Conservation (phyloP, 805 yeast species). For the Suhomyces sp. region DNA sequence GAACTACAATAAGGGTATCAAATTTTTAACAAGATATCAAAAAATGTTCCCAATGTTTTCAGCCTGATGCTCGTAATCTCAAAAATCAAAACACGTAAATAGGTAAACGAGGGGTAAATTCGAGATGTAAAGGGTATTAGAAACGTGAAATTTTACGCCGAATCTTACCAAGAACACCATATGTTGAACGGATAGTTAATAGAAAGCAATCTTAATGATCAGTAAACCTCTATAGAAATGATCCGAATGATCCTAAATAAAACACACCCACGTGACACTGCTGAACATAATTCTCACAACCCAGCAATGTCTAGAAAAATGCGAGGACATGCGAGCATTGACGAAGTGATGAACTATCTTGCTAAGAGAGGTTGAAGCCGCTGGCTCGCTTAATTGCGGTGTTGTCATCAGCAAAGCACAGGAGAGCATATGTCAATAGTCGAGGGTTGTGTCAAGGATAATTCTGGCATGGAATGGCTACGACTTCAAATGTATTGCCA, state of each 20-base stretch:
- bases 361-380: not conserved
- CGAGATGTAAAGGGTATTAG: not conserved
- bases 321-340: not conserved
- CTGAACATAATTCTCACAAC: not conserved
- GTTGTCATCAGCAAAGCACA: not conserved
- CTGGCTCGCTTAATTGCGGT: not conserved
- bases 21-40: not conserved
- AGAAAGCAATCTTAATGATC: not conserved
- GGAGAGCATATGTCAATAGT: not conserved
- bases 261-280: not conserved
- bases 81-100: not conserved
- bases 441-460: not conserved
- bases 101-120: not conserved
- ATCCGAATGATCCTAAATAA: not conserved
- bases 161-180: not conserved
- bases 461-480: not conserved
- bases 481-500: not conserved
- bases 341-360: not conserved
- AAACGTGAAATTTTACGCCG: not conserved
- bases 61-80: not conserved
- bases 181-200: not conserved
- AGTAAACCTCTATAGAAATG: not conserved
- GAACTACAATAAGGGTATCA: not conserved
- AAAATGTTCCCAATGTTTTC: not conserved
- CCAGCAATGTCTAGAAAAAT: not conserved